Base-by-base conservation (phyloP, 2,329 filamentous ascomycete genomes). In the Cryphonectria carpinicola region DNA sequence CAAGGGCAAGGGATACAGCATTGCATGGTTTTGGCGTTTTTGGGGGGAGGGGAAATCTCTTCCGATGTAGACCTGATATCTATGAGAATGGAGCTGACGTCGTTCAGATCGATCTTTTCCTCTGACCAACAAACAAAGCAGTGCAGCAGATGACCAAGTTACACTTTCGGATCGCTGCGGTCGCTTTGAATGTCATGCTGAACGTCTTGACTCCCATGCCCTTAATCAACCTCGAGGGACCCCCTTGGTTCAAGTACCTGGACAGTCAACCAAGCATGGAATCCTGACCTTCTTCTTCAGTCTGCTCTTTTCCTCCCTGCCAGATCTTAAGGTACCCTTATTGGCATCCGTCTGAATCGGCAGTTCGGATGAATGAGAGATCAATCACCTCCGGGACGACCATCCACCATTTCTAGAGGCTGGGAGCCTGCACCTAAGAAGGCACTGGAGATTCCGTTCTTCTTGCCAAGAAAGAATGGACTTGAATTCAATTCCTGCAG, bases 1-100 rank as follows among this genome's bases (percentile, higher is more conserved):
- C 25, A 11, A 32, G 63, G 66, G 63, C 49, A 56, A 32, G 41
- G 49, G 25, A 25, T 64, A 69, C 37, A 69, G 65, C 65, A 70
- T 68, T 70, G 70, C 70, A 73, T 68, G 70, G 72, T 65, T 60
- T 62, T 61, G 72, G 72, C 72, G 72, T 73, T 73, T 49, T 64
- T 58, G 61, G 63, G 37, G 17, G 61, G 63, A 28, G 17, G 70
- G 61, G 58, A 37, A 7, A 71, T 72, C 32, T 67, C 35, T 69
- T 71, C 52, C 52, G 69, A 71, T 32, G 67, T 70, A 71, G 67
- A 70, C 39, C 35, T 66, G 65, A 43, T 58, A 66, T 72, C 54
- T 72, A 70, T 25, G 66, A 72, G 60, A 68, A 73, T 73, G 63
- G 61, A 73, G 72, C 25, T 70, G 69, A 69, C 65, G 52, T 28